Percentiles rank a stretch among this genome's conserved stretches.
Conservation (phyloP, 2,329 filamentous ascomycete species). For the Dactylellina sp. region DNA sequence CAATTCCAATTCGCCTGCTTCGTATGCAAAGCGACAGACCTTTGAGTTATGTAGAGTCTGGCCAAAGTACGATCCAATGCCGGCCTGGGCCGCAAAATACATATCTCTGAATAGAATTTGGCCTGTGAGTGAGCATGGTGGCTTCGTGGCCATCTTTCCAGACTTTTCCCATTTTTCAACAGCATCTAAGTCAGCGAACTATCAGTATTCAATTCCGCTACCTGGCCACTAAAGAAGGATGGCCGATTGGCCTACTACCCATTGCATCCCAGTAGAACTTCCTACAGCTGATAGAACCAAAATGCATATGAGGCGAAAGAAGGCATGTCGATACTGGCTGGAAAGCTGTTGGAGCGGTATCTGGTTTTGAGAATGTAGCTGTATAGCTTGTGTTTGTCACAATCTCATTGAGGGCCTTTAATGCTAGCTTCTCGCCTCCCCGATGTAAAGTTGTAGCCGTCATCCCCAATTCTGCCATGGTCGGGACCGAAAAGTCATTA, state of each 20-base stretch:
- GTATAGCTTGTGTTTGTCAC: slow-evolving; percentile 74
- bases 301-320: slow-evolving; percentile 79
- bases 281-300: slow-evolving; percentile 76
- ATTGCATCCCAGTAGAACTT: slow-evolving; percentile 77
- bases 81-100: slow-evolving; percentile 82
- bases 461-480: slow-evolving; percentile 77
- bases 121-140: slow-evolving; percentile 77
- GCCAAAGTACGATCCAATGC: slow-evolving; percentile 73
- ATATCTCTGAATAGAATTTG: slow-evolving; percentile 83
- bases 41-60: slow-evolving; percentile 75
- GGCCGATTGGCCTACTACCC: slow-evolving; percentile 1
- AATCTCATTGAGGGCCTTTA: slow-evolving; percentile 71
- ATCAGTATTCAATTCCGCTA: not conserved
- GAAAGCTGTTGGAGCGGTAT: slow-evolving; percentile 79
- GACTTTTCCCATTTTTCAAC: slow-evolving; percentile 70
- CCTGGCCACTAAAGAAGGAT: not conserved
- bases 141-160: slow-evolving; percentile 69
- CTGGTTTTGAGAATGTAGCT: slow-evolving; percentile 80
- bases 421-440: slow-evolving; percentile 76
- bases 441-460: slow-evolving; percentile 74
- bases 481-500: slow-evolving; percentile 77
- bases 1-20: slow-evolving; percentile 60
- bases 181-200: slow-evolving; percentile 67
- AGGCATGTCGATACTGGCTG: slow-evolving; percentile 79
- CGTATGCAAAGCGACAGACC: too few species aligned